Conservation (phyloP, 2,329 filamentous ascomycete genomes). For the Colletotrichum sp. region DNA sequence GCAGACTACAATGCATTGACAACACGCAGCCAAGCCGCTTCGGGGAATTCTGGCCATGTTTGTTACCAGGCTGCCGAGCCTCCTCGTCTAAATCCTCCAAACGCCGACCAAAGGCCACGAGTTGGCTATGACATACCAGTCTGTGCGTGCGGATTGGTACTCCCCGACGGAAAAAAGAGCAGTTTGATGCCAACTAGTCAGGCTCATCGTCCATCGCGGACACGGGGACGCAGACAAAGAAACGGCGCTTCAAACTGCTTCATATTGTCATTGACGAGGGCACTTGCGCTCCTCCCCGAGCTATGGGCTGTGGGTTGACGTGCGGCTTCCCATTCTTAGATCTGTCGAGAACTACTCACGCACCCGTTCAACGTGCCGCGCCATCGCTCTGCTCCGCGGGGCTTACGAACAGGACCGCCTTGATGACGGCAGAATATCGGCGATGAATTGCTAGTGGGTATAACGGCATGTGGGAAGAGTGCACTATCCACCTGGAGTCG, state of each 20-base stretch:
- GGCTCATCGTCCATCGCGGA: background rate
- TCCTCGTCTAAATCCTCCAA: background rate
- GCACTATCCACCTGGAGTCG: background rate
- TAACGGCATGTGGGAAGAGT: background rate
- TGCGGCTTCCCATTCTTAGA: background rate
- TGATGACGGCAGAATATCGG: background rate
- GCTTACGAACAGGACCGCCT: background rate
- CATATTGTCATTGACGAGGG: background rate
- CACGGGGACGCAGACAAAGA: background rate
- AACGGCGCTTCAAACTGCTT: background rate
- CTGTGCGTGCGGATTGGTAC: background rate
- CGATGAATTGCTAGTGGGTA: background rate
- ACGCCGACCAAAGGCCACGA: background rate
- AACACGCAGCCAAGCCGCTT: background rate
- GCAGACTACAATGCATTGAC: background rate
- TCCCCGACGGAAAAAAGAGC: background rate
- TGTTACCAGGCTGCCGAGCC: background rate
- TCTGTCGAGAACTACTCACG: background rate
- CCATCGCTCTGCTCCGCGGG: background rate
- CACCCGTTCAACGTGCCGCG: background rate
- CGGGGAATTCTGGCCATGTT: background rate
- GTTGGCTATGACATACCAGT: background rate
- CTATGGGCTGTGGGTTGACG: background rate
- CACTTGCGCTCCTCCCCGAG: background rate
- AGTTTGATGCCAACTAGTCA: background rate